Evolutionary conservation across 2,329 filamentous ascomycete species (phyloP).

Genomic region (Penicillium sp.): DNA sequence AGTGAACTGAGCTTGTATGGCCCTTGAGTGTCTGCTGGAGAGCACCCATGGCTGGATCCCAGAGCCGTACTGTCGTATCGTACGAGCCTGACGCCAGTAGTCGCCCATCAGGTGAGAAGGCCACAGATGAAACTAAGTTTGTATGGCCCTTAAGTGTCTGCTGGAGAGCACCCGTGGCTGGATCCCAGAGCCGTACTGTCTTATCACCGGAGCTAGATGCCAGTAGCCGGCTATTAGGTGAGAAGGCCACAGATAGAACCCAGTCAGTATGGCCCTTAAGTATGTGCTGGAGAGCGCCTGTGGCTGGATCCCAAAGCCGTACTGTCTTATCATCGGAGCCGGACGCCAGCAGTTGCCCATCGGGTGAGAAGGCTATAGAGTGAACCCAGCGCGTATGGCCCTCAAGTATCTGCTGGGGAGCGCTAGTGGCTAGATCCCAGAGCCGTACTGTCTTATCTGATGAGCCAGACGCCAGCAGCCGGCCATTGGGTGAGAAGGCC

Average conservation of each 20-base stretch:
- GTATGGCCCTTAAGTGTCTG: constrained; percentile 10
- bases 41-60: constrained; percentile 19
- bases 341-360: constrained; percentile 25
- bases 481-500: constrained; percentile 26
- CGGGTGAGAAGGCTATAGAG: constrained; percentile 26
- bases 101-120: constrained; percentile 19
- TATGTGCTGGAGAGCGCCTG: background rate
- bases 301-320: constrained; percentile 14
- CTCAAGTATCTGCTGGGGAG: too few species aligned
- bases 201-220: constrained; percentile 5
- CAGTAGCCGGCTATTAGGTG: background rate
- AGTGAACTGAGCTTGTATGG: constrained; percentile 3
- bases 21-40: constrained; percentile 9
- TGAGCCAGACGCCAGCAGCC: constrained; percentile 23
- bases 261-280: background rate
- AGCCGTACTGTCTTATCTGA: constrained; percentile 17
- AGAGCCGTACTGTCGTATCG: constrained; percentile 19
- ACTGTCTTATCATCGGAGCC: constrained; percentile 16
- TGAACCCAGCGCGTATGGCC: constrained; percentile 5
- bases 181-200: background rate
- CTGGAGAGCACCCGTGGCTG: background rate
- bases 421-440: constrained; percentile 12
- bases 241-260: background rate
- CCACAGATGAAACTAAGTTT: constrained; percentile 11
- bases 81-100: constrained; percentile 19